A percentile compares a stretch with the other conserved stretches of the same genome.
Conservation (phyloP, 2,329 filamentous ascomycete species). For the Diplodia corticola region DNA sequence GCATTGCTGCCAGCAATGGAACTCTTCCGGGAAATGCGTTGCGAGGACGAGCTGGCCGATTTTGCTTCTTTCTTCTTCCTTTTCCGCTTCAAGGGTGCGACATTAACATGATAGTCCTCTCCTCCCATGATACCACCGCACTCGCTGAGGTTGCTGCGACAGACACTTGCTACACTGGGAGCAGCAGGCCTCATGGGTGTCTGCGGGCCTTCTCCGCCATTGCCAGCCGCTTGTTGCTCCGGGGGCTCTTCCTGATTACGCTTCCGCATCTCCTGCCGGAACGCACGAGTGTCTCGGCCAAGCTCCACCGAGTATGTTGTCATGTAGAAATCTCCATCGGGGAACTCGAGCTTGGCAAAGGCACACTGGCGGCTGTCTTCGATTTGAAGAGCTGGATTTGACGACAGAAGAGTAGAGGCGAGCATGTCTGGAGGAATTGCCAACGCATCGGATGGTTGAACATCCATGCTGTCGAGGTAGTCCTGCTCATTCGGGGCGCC, state of each 20-base stretch:
- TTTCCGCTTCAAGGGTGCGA: slow-evolving; percentile 6
- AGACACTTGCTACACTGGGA: slow-evolving; percentile 21
- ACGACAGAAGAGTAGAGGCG: background rate
- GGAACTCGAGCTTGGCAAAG: slow-evolving; percentile 69
- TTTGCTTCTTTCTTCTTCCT: slow-evolving; percentile 40
- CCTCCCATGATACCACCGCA: slow-evolving; percentile 31
- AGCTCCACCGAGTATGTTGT: slow-evolving; percentile 72
- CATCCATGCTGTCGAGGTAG: slow-evolving; percentile 17
- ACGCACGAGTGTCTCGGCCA: slow-evolving; percentile 66
- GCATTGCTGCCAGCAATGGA: slow-evolving; percentile 38
- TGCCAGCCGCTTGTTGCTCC: slow-evolving; percentile 41
- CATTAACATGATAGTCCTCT: slow-evolving; percentile 26
- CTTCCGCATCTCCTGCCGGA: slow-evolving; percentile 46
- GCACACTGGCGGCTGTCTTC: slow-evolving; percentile 43
- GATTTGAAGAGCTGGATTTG: background rate
- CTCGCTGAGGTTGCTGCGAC: slow-evolving; percentile 31
- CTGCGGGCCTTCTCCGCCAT: slow-evolving; percentile 21
- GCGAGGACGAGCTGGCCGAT: slow-evolving; percentile 53
- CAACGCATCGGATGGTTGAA: slow-evolving; percentile 12
- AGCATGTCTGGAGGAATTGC: slow-evolving; percentile 21
- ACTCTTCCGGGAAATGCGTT: slow-evolving; percentile 39
- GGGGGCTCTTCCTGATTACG: slow-evolving; percentile 47
- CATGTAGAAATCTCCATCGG: slow-evolving; percentile 77
- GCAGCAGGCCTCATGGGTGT: slow-evolving; percentile 25
- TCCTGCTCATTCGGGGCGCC: background rate